Conservation (phyloP, 768 basidiomycete species). For the Pleurotus giganteus region DNA sequence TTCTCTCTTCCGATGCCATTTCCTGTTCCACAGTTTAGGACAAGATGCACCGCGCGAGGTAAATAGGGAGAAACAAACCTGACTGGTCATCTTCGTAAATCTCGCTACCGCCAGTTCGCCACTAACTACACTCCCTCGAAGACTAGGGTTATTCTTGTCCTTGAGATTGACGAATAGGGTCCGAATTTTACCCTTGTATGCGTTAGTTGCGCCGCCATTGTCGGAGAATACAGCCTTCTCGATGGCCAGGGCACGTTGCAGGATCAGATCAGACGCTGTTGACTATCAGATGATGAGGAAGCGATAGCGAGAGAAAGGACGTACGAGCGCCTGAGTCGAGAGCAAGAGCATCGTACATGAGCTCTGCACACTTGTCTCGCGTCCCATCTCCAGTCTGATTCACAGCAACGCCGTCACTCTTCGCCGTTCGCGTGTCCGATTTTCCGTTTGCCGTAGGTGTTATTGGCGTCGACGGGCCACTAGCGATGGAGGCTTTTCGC, state of each 20-base stretch:
- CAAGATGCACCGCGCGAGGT: neutral
- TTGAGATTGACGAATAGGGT: conserved; percentile 91
- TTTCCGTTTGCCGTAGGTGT: conserved; percentile 29
- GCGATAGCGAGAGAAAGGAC: conserved; percentile 29
- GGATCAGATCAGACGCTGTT: conserved; percentile 68
- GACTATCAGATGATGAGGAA: neutral
- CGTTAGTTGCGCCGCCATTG: conserved; percentile 38
- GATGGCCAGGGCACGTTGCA: conserved; percentile 62
- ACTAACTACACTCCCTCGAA: conserved; percentile 82
- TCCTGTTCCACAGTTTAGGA: conserved; percentile 48
- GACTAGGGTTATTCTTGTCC: conserved; percentile 87
- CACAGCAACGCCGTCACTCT: conserved; percentile 66
- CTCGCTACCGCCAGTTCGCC: conserved; percentile 71
- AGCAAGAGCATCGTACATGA: conserved; percentile 91
- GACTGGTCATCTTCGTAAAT: conserved; percentile 79
- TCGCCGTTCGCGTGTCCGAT: conserved; percentile 51
- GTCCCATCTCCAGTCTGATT: conserved; percentile 64
- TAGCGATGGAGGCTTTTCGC: conserved; percentile 30
- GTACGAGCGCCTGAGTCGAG: conserved; percentile 84
- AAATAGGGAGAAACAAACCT: conserved; percentile 43
- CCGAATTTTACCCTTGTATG: conserved; percentile 81
- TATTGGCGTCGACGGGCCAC: conserved; percentile 38
- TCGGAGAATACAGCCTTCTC: conserved; percentile 64
- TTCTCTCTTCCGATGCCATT: conserved; percentile 93
- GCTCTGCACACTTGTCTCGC: conserved; percentile 83